Conservation (phyloP, 2,329 filamentous ascomycete genomes). For the Bipolaris bicolor region DNA sequence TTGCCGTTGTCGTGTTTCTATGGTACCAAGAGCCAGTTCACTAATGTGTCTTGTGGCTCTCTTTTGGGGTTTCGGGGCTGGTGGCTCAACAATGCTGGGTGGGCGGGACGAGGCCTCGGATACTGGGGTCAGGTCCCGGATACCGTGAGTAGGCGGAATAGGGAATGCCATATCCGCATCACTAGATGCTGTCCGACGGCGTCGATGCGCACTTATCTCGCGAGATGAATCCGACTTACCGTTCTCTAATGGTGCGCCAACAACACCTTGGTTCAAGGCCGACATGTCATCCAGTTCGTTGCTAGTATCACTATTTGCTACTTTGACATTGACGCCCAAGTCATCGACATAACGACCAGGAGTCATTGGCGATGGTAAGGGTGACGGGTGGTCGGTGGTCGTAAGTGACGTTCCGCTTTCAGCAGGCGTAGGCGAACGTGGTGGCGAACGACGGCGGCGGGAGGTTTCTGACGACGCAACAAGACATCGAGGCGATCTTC, state of each 20-base stretch:
- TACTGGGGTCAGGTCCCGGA: constrained; percentile 27
- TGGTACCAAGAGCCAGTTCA: constrained; percentile 21
- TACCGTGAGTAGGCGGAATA: constrained; percentile 18
- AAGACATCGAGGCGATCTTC: constrained; percentile 28
- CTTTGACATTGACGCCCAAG: constrained; percentile 41
- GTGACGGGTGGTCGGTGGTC: constrained; percentile 39
- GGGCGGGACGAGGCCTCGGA: constrained; percentile 34
- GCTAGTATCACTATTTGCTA: constrained; percentile 45
- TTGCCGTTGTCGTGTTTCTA: constrained; percentile 24
- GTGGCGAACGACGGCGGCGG: constrained; percentile 41
- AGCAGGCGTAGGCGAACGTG: constrained; percentile 32
- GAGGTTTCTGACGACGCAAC: constrained; percentile 38
- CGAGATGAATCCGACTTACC: constrained; percentile 29
- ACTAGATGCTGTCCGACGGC: constrained; percentile 46
- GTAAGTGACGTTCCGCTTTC: constrained; percentile 38
- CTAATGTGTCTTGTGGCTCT: constrained; percentile 22
- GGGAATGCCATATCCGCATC: constrained; percentile 38
- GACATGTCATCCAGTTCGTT: constrained; percentile 40
- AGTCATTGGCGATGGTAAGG: constrained; percentile 46
- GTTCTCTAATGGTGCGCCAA: constrained; percentile 31
- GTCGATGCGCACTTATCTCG: constrained; percentile 26
- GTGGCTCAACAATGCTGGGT: constrained; percentile 30
- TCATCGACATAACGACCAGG: constrained; percentile 39
- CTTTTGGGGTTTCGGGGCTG: constrained; percentile 23
- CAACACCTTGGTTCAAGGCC: constrained; percentile 31